Evolutionary conservation across 768 basidiomycete species (phyloP), one percentile per base, ranked within the genome.

Genomic region (Leucogyrophana mollusca): DNA sequence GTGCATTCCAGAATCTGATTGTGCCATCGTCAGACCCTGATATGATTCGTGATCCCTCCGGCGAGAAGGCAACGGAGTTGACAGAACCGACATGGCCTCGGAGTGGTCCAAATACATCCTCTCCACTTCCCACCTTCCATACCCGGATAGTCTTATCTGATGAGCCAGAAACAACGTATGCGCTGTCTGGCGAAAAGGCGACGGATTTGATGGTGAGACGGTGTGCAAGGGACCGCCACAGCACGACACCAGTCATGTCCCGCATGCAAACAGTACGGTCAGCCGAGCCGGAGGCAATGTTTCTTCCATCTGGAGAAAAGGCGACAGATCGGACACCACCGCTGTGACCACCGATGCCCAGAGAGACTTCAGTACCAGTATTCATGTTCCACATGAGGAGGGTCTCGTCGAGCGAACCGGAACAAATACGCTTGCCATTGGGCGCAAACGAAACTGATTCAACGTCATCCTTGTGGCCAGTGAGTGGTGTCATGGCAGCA

Each of bases 301-400:
- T 51, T 24, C 14, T 50, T 9, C 65, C 66, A 16, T 66, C 66
- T 0, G 43, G 23, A 7, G 62, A 62, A 39, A 68, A 68, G 0
- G 60, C 53, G 3, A 66, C 22, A 34, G 47, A n/a, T 3, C 53
- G 41, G 5, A 66, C 65, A 30, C 57, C 58, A 17, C 55, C 53
- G 7, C 53, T 66, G 52, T 68, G 67, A n/a, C 0, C 58, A 53
- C 0, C 54, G 49, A 7, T 45, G 17, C n/a, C 42, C 52, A 7
- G 48, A 58, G 45, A 68, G 58, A 22, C 58, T 60, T 20, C 60
- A n/a, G n/a, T 62, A 3, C 49, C 56, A 9, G 63, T 59, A 37
- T 60, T 56, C 1, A 56, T 37, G 40, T 68, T 62, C 65, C 65
- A 68, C 3, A 67, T 52, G 25, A 62, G 65, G 23, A 68, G 55